A percentile compares a stretch with the other conserved stretches of the same genome.
phyloP scores from a whole-genome alignment of 2,329 filamentous ascomycete genomes.

The Pseudomassariella vexata region DNA sequence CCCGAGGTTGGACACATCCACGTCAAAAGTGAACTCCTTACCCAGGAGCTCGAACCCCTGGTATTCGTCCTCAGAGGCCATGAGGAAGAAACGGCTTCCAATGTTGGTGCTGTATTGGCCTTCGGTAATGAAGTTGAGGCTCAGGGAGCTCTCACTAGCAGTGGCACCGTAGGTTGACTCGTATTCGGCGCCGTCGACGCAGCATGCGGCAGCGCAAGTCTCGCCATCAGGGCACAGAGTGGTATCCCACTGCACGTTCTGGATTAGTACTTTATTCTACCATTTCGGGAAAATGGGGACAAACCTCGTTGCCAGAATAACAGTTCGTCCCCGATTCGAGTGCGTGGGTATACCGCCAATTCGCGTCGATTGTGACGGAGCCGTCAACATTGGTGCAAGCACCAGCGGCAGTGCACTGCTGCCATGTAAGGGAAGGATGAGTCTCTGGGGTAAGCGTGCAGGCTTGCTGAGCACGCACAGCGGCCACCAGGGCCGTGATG shows the following conservation, averaged over 20 bases:
- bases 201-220: conserved; percentile 33
- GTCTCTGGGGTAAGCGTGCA: conserved; percentile 32
- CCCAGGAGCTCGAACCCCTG: conserved; percentile 52
- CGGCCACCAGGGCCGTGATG: conserved; percentile 29
- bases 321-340: conserved; percentile 35
- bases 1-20: conserved; percentile 52
- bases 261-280: no score
- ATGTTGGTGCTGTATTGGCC: conserved; percentile 31
- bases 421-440: conserved; percentile 40
- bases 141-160: conserved; percentile 37
- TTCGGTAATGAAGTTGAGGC: conserved; percentile 45
- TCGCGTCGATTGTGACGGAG: conserved; percentile 41
- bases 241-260: conserved; percentile 28
- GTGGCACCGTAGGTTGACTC: conserved; percentile 38
- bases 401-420: conserved; percentile 34
- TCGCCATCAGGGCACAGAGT: conserved; percentile 27
- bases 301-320: conserved; percentile 39
- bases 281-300: no score
- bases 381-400: conserved; percentile 35
- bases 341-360: conserved; percentile 46
- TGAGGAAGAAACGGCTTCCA: conserved; percentile 48
- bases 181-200: conserved; percentile 39
- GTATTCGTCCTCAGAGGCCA: conserved; percentile 49
- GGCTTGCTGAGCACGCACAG: conserved; percentile 33
- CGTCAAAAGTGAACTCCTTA: conserved; percentile 59